Conservation (phyloP, 75 land plant genomes). For the Adiantum capillusveneris region DNA sequence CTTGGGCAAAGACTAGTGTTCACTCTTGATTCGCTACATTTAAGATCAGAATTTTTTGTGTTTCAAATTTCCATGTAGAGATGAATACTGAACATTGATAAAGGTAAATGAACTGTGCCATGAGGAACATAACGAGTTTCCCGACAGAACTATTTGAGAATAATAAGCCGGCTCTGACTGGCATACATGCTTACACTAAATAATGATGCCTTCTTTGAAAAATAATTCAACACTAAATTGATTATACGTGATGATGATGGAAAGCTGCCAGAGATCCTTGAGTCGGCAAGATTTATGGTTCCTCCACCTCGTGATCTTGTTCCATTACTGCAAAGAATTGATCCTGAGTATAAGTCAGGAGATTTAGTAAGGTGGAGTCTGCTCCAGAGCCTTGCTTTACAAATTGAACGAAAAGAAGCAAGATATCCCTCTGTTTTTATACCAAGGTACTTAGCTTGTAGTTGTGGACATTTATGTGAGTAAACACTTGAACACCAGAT, state of each 20-base stretch:
- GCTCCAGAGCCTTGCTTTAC: constrained; percentile 14
- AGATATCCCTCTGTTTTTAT: constrained; percentile 23
- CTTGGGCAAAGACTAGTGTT: too few species aligned
- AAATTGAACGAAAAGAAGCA: constrained; percentile 24
- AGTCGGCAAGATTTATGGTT: constrained; percentile 16
- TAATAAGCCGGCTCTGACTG: too few species aligned
- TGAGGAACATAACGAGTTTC: too few species aligned
- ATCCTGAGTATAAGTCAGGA: constrained; percentile 8
- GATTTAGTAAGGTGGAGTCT: constrained; percentile 9
- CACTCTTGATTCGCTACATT: too few species aligned
- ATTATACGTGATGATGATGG: neutral
- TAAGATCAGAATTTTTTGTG: too few species aligned
- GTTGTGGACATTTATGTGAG: neutral
- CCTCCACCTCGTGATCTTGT: constrained; percentile 9
- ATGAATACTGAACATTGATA: too few species aligned
- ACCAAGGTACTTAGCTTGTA: constrained; percentile 10
- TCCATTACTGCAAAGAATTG: constrained; percentile 8
- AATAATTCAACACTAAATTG: too few species aligned
- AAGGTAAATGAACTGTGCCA: too few species aligned
- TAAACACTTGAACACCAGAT: neutral
- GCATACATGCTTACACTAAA: too few species aligned
- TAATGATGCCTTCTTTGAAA: too few species aligned
- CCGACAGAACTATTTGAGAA: too few species aligned
- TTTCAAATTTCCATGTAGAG: too few species aligned
- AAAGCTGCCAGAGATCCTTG: constrained; percentile 18